Conservation (phyloP, 2,329 filamentous ascomycete genomes). For the Cladorrhinum sp. region DNA sequence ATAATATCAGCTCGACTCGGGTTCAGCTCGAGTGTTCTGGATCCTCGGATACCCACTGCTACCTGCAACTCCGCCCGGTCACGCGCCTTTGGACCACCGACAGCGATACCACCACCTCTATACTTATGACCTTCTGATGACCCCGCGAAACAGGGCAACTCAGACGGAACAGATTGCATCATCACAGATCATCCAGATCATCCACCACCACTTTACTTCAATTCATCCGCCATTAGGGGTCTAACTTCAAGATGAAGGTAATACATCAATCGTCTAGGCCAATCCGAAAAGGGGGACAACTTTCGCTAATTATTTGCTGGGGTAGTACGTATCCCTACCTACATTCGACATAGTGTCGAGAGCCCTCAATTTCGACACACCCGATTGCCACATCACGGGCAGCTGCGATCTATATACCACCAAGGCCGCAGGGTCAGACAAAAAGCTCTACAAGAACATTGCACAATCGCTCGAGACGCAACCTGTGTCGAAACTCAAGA, state of each 20-base stretch:
- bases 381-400: constrained; percentile 87
- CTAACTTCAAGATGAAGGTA: constrained; percentile 9
- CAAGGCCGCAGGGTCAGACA: constrained; percentile 91
- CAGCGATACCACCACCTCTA: not conserved
- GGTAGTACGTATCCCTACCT: constrained; percentile 82
- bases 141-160: constrained; percentile 6
- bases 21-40: not conserved
- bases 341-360: constrained; percentile 90
- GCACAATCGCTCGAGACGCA: constrained; percentile 87
- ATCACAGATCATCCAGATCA: not conserved
- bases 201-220: not conserved
- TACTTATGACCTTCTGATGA: constrained; percentile 6
- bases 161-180: not conserved
- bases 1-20: not conserved
- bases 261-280: constrained; percentile 3
- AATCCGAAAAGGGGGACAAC: not conserved
- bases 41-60: constrained; percentile 2
- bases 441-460: constrained; percentile 96
- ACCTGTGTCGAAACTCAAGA: constrained; percentile 81
- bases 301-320: constrained; percentile 6
- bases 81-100: constrained; percentile 2
- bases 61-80: not conserved
- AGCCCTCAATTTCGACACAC: constrained; percentile 92
- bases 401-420: constrained; percentile 97
- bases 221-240: not conserved